A percentile compares a stretch with the other conserved stretches of the same genome.
Evolutionary conservation across 495 filamentous ascomycete species (phyloP).

Genomic region (Penicillium subrubescens): DNA sequence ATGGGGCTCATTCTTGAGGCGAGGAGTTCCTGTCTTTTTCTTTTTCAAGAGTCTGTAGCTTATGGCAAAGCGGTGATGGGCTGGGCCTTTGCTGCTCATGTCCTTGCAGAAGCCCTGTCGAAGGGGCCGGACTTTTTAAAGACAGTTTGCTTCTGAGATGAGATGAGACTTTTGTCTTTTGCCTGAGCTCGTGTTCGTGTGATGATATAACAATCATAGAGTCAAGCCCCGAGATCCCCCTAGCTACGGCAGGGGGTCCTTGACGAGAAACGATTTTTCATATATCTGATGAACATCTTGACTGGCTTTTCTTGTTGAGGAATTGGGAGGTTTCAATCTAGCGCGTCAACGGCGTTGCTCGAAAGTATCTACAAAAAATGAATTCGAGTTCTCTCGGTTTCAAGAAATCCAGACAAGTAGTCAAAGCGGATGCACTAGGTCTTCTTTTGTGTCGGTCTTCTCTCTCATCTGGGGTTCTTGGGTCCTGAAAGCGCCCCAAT

Average conservation of each 20-base stretch:
- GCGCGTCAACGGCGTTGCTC: not conserved
- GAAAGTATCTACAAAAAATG: not conserved
- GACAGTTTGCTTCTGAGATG: not conserved
- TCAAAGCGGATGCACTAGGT: not conserved
- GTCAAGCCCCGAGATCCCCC: constrained; percentile 94
- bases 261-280: constrained; percentile 80
- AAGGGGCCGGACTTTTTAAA: constrained; percentile 61
- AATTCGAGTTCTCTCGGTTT: not conserved
- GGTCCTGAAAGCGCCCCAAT: not conserved
- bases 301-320: constrained; percentile 4
- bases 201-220: constrained; percentile 97
- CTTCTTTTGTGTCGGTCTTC: too few relatives aligned
- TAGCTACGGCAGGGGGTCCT: constrained; percentile 55
- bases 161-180: not conserved
- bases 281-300: constrained; percentile 81
- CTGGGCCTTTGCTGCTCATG: constrained; percentile 7
- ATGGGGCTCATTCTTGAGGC: constrained; percentile 99
- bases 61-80: constrained; percentile 60
- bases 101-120: constrained; percentile 61
- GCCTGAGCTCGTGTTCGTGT: constrained; percentile 65
- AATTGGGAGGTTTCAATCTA: not conserved
- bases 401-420: not conserved
- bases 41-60: constrained; percentile 64
- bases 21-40: constrained; percentile 69
- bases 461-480: not conserved